Percentiles rank a stretch among this genome's conserved stretches.
Evolutionary conservation across 192 early-diverging fungal genomes (phyloP).

Genomic region (Martensiomyces pterosporus): DNA sequence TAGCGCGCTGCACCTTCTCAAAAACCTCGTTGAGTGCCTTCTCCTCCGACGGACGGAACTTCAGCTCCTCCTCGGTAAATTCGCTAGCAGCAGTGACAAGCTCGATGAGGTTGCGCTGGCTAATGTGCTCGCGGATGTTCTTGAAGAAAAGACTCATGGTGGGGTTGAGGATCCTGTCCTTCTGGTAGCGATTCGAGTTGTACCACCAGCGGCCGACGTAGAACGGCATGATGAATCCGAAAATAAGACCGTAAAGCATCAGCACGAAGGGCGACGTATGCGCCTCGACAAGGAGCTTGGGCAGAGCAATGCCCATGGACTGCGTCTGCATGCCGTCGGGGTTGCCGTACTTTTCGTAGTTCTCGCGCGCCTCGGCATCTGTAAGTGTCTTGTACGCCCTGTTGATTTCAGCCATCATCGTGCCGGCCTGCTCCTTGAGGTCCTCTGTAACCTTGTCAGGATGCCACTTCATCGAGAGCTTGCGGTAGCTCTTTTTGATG

Average conservation of each 20-base stretch:
- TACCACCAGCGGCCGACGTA: constrained; percentile 96
- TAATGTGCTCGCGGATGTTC: constrained; percentile 75
- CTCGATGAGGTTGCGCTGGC: constrained; percentile 65
- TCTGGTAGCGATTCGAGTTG: constrained; percentile 79
- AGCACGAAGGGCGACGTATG: constrained; percentile 81
- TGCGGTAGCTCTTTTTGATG: constrained; percentile 71
- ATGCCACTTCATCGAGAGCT: constrained; percentile 70
- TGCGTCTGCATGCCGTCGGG: constrained; percentile 94
- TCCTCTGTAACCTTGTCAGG: constrained; percentile 73
- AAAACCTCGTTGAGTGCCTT: constrained; percentile 46
- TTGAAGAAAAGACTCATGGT: constrained; percentile 93
- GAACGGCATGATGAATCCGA: constrained; percentile 85
- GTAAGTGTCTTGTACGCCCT: constrained; percentile 96
- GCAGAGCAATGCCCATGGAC: constrained; percentile 91
- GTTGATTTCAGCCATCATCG: constrained; percentile 79
- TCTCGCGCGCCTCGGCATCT: constrained; percentile 81
- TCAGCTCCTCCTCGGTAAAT: constrained; percentile 53
- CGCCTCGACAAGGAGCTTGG: constrained; percentile 83
- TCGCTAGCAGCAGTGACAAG: constrained; percentile 71
- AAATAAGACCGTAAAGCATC: constrained; percentile 77
- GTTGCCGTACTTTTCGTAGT: constrained; percentile 94
- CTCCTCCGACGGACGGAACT: constrained; percentile 48
- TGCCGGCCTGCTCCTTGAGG: constrained; percentile 63
- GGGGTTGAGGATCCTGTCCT: constrained; percentile 80
- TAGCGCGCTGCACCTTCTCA: constrained; percentile 34